Evolutionary conservation across 352 stramenopile species (phyloP).

Genomic region (Globisporangium okanoganense): DNA sequence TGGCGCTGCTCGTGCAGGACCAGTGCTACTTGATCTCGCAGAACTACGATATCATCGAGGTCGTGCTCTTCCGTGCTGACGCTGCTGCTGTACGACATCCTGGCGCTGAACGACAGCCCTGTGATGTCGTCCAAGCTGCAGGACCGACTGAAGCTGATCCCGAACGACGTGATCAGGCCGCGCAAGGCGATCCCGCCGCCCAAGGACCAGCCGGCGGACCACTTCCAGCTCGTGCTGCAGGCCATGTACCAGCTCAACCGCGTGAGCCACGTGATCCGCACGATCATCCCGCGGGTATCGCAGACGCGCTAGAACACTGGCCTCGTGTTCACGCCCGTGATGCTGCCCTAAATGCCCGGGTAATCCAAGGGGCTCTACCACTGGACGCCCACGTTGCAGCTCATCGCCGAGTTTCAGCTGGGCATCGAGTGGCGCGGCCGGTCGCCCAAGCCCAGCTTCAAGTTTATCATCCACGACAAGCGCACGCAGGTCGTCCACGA

Average conservation of each 20-base stretch:
- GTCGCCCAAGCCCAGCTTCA: constrained; percentile 77
- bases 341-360: constrained; percentile 74
- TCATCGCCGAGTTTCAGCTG: constrained; percentile 76
- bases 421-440: constrained; percentile 77
- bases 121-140: constrained; percentile 86
- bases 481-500: constrained; percentile 82
- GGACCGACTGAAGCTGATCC: constrained; percentile 84
- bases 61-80: constrained; percentile 71
- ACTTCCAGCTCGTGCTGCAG: constrained; percentile 80
- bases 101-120: constrained; percentile 76
- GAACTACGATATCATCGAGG: constrained; percentile 84
- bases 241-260: constrained; percentile 82
- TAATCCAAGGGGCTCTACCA: constrained; percentile 74
- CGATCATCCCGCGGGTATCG: constrained; percentile 59
- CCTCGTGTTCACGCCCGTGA: constrained; percentile 73
- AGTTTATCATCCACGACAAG: constrained; percentile 83
- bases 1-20: constrained; percentile 72
- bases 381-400: constrained; percentile 53
- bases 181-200: constrained; percentile 69
- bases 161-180: constrained; percentile 86
- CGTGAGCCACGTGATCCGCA: constrained; percentile 74
- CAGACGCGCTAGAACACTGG: constrained; percentile 78
- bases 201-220: constrained; percentile 73
- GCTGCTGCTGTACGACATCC: constrained; percentile 82
- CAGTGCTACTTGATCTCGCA: constrained; percentile 80